Percentiles rank a stretch among this genome's conserved stretches.
Conservation (phyloP, 1,139 yeast genomes). For the Hansenula anomala region DNA sequence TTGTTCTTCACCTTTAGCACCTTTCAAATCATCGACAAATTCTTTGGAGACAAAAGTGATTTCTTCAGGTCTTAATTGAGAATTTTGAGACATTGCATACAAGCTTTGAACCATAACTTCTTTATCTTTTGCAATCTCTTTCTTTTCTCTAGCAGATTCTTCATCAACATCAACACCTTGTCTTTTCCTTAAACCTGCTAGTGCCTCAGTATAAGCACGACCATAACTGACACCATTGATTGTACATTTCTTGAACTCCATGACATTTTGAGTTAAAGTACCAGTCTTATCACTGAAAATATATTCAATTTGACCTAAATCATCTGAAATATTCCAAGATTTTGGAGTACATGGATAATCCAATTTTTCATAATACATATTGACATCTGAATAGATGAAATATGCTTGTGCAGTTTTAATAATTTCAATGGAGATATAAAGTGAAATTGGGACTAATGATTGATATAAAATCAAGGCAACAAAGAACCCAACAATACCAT, state of each 20-base stretch:
- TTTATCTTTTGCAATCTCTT: constrained; percentile 59
- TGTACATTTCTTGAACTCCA: constrained; percentile 94
- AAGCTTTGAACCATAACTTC: constrained; percentile 59
- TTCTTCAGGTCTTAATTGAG: constrained; percentile 51
- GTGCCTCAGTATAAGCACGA: constrained; percentile 91
- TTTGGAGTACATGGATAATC: constrained; percentile 97
- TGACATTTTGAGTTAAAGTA: constrained; percentile 90
- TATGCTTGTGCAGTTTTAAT: constrained; percentile 92
- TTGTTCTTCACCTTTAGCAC: constrained; percentile 49
- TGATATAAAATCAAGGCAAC: constrained; percentile 88
- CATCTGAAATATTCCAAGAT: constrained; percentile 96
- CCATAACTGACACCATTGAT: constrained; percentile 88
- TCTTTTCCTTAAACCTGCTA: constrained; percentile 87
- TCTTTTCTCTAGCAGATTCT: constrained; percentile 60
- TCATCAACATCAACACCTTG: constrained; percentile 75
- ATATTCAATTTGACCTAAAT: constrained; percentile 93
- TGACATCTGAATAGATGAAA: constrained; percentile 82
- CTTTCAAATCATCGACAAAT: constrained; percentile 48
- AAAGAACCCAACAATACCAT: constrained; percentile 82
- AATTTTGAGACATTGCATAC: constrained; percentile 40
- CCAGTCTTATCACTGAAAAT: constrained; percentile 97
- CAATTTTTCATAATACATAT: constrained; percentile 78
- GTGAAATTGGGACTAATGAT: constrained; percentile 89
- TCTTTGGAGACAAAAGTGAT: constrained; percentile 79
- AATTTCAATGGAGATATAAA: constrained; percentile 91